Evolutionary conservation across 345 rosid genomes (phyloP), one percentile per base, ranked within the genome.

Genomic region (Citrus unshiu): DNA sequence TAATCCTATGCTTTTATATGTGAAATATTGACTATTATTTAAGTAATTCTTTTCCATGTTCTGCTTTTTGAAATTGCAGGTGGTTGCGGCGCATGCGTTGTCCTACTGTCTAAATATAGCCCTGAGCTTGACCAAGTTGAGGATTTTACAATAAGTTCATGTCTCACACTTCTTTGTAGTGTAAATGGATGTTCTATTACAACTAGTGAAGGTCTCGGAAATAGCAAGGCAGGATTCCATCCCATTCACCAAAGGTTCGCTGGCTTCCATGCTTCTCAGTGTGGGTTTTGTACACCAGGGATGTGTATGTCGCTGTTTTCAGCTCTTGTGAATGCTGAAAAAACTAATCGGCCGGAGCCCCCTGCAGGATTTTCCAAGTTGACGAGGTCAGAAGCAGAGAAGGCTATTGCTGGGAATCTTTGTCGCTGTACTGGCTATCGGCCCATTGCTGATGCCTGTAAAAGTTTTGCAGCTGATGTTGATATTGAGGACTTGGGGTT

Each of bases 351-450:
- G 56, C 88, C 85, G 6, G 82, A 84, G 7, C 88, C 93, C 62
- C 57, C 78, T 6, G 82, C 64, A 7, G 95, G 97, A 43, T 86
- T 87, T 69, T 93, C 95, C 70, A 89, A 89, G 85, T 78, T 95
- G 51, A 91, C 95, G 1, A 86, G 82, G 21, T 78, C 86, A 1
- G 91, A 92, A 88, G 98, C 99, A 43, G 98, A 94, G 82, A 92
- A 78, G 62, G 87, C 93, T 21, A 69, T 92, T 7, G 56, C 84
- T 2, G 97, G 98, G 25, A 96, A 94, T 78, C 95, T 96, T 75
- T 96, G 99, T 85, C 86, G 97, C 34, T 96, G 99, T 71, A 96
- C 99, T 2, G 98, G 99, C 19, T 96, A 96, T 79, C 94, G 97
- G 56, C 90, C 99, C 29, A 91, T 96, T 69, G 93, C 81, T 4